Evolutionary conservation across 805 yeast genomes (phyloP).

Genomic region (Danielozyma ontarioensis): DNA sequence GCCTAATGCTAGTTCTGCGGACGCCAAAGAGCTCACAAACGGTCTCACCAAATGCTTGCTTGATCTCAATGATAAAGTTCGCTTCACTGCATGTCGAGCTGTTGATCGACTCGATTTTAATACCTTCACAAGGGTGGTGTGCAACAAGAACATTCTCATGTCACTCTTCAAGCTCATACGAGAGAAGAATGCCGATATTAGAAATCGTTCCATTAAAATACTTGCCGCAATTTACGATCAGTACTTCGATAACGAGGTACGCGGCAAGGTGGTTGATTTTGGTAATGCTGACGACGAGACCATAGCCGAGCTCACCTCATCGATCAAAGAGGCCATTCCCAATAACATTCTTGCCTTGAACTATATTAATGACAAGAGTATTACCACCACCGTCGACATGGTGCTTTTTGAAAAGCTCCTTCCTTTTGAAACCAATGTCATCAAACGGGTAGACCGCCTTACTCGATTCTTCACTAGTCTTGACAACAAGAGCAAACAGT

Average conservation of each 20-base stretch:
- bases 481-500: conserved; percentile 52
- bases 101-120: conserved; percentile 43
- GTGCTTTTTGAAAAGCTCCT: conserved; percentile 55
- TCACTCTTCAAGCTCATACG: conserved; percentile 61
- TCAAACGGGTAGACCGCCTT: conserved; percentile 49
- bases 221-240: conserved; percentile 53
- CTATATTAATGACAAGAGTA: conserved; percentile 66
- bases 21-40: conserved; percentile 31
- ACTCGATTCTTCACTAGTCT: conserved; percentile 44
- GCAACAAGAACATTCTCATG: conserved; percentile 42
- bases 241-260: conserved; percentile 23
- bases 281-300: conserved; percentile 21
- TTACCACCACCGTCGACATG: conserved; percentile 62
- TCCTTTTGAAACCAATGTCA: conserved; percentile 46
- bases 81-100: conserved; percentile 54
- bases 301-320: conserved; percentile 19
- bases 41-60: conserved; percentile 65
- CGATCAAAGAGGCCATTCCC: conserved; percentile 51
- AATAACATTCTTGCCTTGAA: conserved; percentile 57
- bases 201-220: conserved; percentile 53
- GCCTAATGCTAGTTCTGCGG: conserved; percentile 36
- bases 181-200: conserved; percentile 62
- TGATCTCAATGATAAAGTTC: conserved; percentile 71
- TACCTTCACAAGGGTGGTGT: conserved; percentile 43
- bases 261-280: conserved; percentile 20